phyloP scores from a whole-genome alignment of 2,329 filamentous ascomycete genomes.

The Cytospora chrysosperma region DNA sequence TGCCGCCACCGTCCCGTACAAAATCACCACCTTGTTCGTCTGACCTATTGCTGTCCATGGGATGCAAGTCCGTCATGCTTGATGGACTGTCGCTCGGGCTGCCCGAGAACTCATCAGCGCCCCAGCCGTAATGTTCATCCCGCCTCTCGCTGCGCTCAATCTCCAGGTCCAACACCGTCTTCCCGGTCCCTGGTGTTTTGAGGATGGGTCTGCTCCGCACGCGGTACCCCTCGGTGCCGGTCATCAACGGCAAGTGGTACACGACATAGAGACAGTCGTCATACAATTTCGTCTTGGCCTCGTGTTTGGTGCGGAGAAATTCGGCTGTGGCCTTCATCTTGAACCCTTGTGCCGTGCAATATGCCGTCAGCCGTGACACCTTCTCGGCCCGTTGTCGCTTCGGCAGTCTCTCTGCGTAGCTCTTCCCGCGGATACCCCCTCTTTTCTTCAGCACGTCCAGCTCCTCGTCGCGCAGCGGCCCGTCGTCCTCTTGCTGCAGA shows the following conservation, averaged over 20 bases:
- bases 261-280: constrained; percentile 96
- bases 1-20: constrained; percentile 16
- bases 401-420: constrained; percentile 88
- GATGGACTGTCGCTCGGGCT: constrained; percentile 31
- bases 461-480: constrained; percentile 67
- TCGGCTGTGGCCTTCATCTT: constrained; percentile 85
- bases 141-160: constrained; percentile 90
- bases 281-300: constrained; percentile 91
- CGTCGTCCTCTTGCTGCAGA: constrained; percentile 55
- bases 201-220: constrained; percentile 87
- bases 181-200: constrained; percentile 85
- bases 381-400: constrained; percentile 86
- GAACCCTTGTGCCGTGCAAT: constrained; percentile 92
- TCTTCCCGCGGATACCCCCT: constrained; percentile 71
- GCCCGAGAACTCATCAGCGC: constrained; percentile 68
- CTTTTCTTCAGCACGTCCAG: constrained; percentile 61
- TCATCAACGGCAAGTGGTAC: constrained; percentile 86
- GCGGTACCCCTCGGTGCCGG: constrained; percentile 82
- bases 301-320: constrained; percentile 84
- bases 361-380: constrained; percentile 86
- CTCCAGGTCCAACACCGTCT: constrained; percentile 88
- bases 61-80: constrained; percentile 16
- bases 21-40: constrained; percentile 19
- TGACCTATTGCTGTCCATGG: constrained; percentile 34
- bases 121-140: constrained; percentile 89